phyloP scores from a whole-genome alignment of 2,329 filamentous ascomycete species.

The Trichoderma gracile region DNA sequence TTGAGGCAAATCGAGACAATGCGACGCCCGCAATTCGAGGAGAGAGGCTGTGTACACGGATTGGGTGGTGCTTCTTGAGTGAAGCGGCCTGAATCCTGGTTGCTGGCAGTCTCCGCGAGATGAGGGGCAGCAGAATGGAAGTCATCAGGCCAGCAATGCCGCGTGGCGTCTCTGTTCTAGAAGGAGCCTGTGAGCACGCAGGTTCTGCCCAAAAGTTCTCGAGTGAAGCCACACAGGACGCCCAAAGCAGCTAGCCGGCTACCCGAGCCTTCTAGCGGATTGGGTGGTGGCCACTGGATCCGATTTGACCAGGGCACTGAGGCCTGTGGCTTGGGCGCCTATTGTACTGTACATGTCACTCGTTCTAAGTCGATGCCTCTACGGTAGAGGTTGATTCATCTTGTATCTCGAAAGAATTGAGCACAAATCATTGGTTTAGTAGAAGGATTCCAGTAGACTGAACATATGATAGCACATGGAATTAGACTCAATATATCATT shows the following conservation, averaged over 20 bases:
- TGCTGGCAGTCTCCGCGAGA: conserved; percentile 41
- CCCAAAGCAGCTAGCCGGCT: conserved; percentile 18
- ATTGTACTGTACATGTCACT: no score
- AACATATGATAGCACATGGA: no score
- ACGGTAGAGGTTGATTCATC: no score
- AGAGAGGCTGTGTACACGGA: conserved; percentile 24
- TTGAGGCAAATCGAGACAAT: conserved; percentile 30
- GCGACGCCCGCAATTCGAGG: conserved; percentile 28
- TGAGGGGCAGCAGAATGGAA: conserved; percentile 40
- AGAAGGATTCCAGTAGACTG: no score
- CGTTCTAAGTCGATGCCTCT: conserved; percentile 1
- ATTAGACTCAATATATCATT: no score
- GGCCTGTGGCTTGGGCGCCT: conserved; percentile 6
- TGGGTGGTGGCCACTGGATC: conserved; percentile 24
- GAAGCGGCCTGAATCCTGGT: conserved; percentile 34
- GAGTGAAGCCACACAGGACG: conserved; percentile 20
- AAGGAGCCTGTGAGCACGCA: conserved; percentile 18
- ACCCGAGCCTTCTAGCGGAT: background rate
- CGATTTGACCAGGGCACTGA: background rate
- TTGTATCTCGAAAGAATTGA: no score
- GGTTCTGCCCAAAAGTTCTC: conserved; percentile 24
- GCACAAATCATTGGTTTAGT: no score
- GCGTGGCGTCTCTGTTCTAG: conserved; percentile 20
- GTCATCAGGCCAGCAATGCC: conserved; percentile 34
- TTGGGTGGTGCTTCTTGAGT: conserved; percentile 31